Evolutionary conservation across 1,284 basidiomycete species (phyloP), one percentile per base, ranked within the genome.

Genomic region (Flammula alnicola): DNA sequence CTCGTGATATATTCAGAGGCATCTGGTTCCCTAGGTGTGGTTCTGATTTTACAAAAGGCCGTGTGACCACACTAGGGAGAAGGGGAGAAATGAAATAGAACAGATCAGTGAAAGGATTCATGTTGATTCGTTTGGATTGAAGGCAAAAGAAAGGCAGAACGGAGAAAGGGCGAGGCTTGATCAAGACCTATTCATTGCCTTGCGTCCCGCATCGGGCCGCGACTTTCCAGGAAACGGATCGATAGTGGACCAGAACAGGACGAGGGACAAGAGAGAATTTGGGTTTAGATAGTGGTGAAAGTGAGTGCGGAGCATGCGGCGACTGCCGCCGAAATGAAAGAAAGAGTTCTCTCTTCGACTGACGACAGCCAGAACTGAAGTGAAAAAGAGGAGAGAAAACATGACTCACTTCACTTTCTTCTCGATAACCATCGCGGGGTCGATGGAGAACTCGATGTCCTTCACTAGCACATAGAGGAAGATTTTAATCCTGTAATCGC

Each of bases 391-490:
- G 38, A 42, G 60, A 55, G 45, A n/a, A n/a, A n/a, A n/a, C n/a
- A n/a, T n/a, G n/a, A 76, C 81, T 71, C 62, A 85, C 83, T 83
- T 84, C 63, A 81, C 73, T 47, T 75, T 77, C 68, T 84, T 84
- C 71, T 84, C 80, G 56, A 84, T 78, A 56, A 81, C 74, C 55
- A 81, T 64, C 39, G 68, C 65, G 20, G 77, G 72, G 61, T 81
- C 79, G 22, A 78, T 70, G 44, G 72, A 67, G 67, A 82, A 80
- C 58, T 79, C 77, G 45, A 84, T 66, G 65, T 84, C 81, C 57
- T 74, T 75, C 39, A 84, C 48, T 37, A 85, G 72, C 37, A 79
- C 75, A 63, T 74, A 83, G 52, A 84, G 63, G 58, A 85, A 83
- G 20, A 81, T 73, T 65, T 84, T 84, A 62, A 84, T 82, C 69